Evolutionary conservation across 495 filamentous ascomycete species (phyloP), one percentile per base, ranked within the genome.

Genomic region (Apiosordaria backusii): DNA sequence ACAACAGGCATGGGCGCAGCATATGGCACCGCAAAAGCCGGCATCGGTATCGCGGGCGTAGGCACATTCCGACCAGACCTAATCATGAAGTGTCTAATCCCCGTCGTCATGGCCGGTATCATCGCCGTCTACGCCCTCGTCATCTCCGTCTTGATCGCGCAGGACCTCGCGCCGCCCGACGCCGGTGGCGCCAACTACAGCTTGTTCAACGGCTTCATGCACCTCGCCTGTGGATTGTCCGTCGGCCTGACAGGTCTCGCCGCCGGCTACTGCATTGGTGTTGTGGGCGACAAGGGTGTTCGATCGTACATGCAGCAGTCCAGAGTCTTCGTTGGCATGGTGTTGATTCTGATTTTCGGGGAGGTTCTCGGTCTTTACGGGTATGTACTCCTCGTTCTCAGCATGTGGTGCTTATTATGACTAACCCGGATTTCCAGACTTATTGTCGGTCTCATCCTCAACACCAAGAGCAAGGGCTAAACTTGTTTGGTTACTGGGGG

Each of bases 31-130:
- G 93, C 95, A 1, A 97, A 98, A 80, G 91, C 95, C 18, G 95
- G 95, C 62, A 97, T 97, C 72, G 95, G 94, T 69, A 99, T 99
- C 69, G 85, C 93, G 61, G 96, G 96, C 68, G 90, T 97, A 35
- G 95, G 93, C 60, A 94, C 90, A 15, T 98, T 94, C 74, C 83
- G 96, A 70, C 87, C 95, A 65, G 92, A 97, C 71, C 82, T 99
- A 70, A 98, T 98, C 77, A 99, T 99, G 95, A 99, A 97, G 92
- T 96, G 91, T 58, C 83, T 97, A 50, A 94, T 96, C 72, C 95
- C 94, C 63, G 93, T 98, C 68, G 92, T 99, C 82, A 99, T 99
- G 95, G 96, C 95, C 74, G 95, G 95, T 85, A 99, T 99, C 75
- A 92, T 99, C 70, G 95, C 95, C 45, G 96, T 99, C 69, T 99